Base-by-base conservation (phyloP, 2,329 filamentous ascomycete genomes). In the Microcyclospora pomicola region DNA sequence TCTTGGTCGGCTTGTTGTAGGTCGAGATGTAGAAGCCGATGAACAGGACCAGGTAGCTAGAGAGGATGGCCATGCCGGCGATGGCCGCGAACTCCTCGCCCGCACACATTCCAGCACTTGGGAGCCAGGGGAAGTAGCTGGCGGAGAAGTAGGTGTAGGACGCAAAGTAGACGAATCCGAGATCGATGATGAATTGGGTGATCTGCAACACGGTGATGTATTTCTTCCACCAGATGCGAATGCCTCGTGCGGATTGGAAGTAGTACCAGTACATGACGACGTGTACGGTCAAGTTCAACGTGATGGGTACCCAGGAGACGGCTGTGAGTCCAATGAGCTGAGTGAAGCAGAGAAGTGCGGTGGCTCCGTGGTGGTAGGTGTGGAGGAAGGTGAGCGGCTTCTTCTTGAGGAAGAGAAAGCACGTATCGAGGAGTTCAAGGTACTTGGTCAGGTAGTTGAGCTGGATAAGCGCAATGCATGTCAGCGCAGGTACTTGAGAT, bases 251-350 rank as follows among this genome's bases (percentile, higher is more conserved):
- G 58, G 84, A 88, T 73, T 96, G 88, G 80, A 96, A 96, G 76
- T 96, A 96, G 78, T 96, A 96, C 87, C 87, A 95, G 80, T 96
- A 96, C 88, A 96, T 96, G 60, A 95, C 82, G 42, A 96, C 88
- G 67, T 96, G 88, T 39, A 96, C 88, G 47, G 76, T 77, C 58
- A 96, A 68, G 73, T 96, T 96, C 53, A 96, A 76, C 38, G 77
- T 80, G 60, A 96, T 96, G 45, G 81, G 79, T 39, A 94, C 84
- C 88, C 88, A 96, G 43, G 87, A 93, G 40, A 96, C 88, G 32
- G 88, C 75, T 33, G 88, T 96, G 57, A 83, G 76, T 50, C 88
- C 88, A 56, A 94, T 80, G 49, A 96, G 77, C 69, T 96, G 88
- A 40, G 86, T 94, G 72, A 93, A 96, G 81, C 88, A 95, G 53